Conservation (phyloP, 140 eudicot genomes). For the Cichorium intybus region DNA sequence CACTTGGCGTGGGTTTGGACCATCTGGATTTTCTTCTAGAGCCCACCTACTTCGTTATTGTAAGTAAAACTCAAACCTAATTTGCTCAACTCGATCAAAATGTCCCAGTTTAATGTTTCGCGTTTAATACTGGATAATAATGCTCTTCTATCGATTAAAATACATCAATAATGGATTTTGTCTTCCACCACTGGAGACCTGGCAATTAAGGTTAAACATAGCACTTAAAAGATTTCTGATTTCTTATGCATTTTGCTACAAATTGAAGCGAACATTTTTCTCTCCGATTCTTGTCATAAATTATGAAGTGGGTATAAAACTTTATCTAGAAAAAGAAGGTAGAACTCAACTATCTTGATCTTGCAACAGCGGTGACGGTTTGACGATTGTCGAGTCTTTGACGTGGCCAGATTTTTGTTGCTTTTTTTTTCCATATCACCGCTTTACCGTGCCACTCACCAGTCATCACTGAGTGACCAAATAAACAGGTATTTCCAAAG, state of each 20-base stretch:
- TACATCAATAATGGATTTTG: not conserved
- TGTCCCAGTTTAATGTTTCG: not conserved
- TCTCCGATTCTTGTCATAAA: not conserved
- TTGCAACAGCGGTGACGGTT: no score
- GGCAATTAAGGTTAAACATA: not conserved
- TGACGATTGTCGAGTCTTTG: no score
- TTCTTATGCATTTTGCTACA: not conserved
- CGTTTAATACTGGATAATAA: not conserved
- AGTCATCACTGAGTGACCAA: no score
- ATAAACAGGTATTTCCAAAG: no score
- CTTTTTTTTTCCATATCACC: no score
- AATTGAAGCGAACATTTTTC: not conserved
- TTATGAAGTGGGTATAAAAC: not conserved
- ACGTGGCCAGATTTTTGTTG: no score
- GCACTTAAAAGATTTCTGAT: not conserved
- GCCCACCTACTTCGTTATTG: conserved; percentile 74
- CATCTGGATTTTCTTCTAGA: conserved; percentile 91
- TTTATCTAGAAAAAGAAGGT: not conserved
- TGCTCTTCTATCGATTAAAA: not conserved
- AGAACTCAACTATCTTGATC: not conserved
- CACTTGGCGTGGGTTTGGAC: conserved; percentile 91
- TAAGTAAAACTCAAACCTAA: conserved; percentile 34
- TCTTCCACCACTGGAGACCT: not conserved
- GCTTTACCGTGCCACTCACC: no score
- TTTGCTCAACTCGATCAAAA: not conserved